A percentile compares a stretch with the other conserved stretches of the same genome.
These are phyloP conservation scores for Athelia psychrophila DNA, from an alignment of 1,284 basidiomycete genomes.

Conservation along the genomic window DNA sequence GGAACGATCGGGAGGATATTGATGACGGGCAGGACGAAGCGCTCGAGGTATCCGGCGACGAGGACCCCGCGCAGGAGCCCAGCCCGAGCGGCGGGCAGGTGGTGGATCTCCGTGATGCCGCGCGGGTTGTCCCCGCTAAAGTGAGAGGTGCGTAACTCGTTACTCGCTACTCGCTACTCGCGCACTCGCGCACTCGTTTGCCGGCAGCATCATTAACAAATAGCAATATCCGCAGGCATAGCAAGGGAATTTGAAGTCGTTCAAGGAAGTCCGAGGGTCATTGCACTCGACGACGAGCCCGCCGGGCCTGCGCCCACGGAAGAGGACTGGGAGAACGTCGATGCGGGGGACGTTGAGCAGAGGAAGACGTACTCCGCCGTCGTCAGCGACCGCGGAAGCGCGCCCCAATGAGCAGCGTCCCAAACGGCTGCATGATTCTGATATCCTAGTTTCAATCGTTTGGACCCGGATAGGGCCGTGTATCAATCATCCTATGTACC, in stretches of 20 bases:
- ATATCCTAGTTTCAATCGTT: too few relatives aligned
- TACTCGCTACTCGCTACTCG: not conserved
- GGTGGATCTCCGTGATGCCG: not conserved
- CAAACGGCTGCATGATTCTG: too few relatives aligned
- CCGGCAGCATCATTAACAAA: too few relatives aligned
- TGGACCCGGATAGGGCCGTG: too few relatives aligned
- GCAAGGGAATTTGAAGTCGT: not conserved
- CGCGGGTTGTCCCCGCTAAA: not conserved
- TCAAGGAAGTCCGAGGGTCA: not conserved
- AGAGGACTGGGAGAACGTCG: not conserved
- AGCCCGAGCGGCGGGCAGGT: not conserved
- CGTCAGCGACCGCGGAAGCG: not conserved
- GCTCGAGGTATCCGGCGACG: not conserved
- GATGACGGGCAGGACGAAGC: slow-evolving; percentile 1
- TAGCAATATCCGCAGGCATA: not conserved
- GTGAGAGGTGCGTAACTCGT: not conserved
- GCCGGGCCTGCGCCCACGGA: not conserved
- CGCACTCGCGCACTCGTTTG: not conserved
- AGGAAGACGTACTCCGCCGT: not conserved
- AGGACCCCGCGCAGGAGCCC: not conserved
- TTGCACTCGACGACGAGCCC: not conserved
- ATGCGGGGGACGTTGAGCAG: not conserved
- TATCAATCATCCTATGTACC: too few relatives aligned
- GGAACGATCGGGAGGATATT: not conserved
- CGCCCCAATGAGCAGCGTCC: too few relatives aligned